Percentiles rank a stretch among this genome's conserved stretches.
phyloP scores from a whole-genome alignment of 768 basidiomycete species.

The Trichaptum fuscoviolaceum region DNA sequence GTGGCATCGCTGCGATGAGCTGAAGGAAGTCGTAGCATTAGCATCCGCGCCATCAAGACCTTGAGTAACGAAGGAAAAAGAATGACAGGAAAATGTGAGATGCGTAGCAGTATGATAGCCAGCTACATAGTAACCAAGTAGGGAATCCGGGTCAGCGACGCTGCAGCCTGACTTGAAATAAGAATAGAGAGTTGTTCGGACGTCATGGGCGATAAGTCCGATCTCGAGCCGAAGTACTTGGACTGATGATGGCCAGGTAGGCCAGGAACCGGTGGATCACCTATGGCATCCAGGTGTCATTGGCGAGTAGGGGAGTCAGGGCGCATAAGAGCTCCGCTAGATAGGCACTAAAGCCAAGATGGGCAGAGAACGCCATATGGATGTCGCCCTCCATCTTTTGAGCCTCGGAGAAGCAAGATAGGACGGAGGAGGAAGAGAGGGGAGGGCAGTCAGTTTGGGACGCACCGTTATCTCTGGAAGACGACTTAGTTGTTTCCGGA shows the following conservation, averaged over 20 bases:
- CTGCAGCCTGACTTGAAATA: background rate
- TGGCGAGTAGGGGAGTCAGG: too few species aligned
- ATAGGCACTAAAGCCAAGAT: background rate
- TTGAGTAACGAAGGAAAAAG: background rate
- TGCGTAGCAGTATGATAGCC: too few species aligned
- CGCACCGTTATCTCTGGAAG: constrained; percentile 3
- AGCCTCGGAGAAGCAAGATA: background rate
- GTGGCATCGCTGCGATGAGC: constrained; percentile 38
- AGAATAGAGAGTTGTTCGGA: too few species aligned
- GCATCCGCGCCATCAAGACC: background rate
- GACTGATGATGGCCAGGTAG: too few species aligned
- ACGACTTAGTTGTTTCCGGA: background rate
- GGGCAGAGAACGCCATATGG: background rate
- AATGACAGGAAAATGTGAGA: background rate
- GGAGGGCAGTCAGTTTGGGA: background rate
- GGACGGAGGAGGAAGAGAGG: background rate
- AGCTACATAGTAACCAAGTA: background rate
- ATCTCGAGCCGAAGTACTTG: too few species aligned
- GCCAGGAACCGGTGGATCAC: too few species aligned
- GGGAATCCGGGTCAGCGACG: background rate
- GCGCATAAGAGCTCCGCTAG: too few species aligned
- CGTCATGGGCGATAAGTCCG: too few species aligned
- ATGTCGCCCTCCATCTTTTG: background rate
- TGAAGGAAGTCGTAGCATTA: constrained; percentile 11
- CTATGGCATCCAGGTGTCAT: too few species aligned